phyloP scores from a whole-genome alignment of 2,329 filamentous ascomycete genomes.

The Fusarium sarcochroum region DNA sequence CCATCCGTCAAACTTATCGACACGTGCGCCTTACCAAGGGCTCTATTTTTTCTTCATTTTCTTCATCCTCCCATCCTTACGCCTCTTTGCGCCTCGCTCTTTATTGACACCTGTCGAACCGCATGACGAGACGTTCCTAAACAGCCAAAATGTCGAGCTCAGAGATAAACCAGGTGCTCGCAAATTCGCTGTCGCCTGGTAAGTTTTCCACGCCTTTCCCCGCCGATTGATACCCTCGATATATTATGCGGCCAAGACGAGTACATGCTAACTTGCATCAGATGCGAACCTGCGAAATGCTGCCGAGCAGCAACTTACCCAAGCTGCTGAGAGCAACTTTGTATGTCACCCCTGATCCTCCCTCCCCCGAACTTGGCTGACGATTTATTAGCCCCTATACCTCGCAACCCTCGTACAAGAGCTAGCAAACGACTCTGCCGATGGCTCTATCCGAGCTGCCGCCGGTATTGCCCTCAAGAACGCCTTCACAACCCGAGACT shows the following conservation, averaged over 20 bases:
- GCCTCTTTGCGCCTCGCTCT: constrained; percentile 31
- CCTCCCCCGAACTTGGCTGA: constrained; percentile 46
- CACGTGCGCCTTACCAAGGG: constrained; percentile 50
- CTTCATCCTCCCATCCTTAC: constrained; percentile 26
- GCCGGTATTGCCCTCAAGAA: constrained; percentile 98
- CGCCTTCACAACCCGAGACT: constrained; percentile 95
- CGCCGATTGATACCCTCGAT: constrained; percentile 19
- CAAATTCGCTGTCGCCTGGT: constrained; percentile 97
- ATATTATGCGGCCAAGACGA: constrained; percentile 17
- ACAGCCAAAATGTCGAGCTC: constrained; percentile 75
- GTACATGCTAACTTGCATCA: constrained; percentile 60
- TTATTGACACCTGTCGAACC: constrained; percentile 49
- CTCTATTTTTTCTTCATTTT: constrained; percentile 40
- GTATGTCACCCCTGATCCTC: constrained; percentile 66
- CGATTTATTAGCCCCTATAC: constrained; percentile 81
- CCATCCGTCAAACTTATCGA: constrained; percentile 49
- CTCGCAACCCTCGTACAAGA: constrained; percentile 92
- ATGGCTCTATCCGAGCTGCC: constrained; percentile 89
- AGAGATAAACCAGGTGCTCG: constrained; percentile 98
- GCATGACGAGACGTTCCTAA: constrained; percentile 56
- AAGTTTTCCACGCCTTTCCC: constrained; percentile 56
- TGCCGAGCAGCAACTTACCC: constrained; percentile 93
- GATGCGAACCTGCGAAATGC: constrained; percentile 91
- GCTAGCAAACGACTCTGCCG: constrained; percentile 89
- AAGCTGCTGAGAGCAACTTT: constrained; percentile 95